Evolutionary conservation across 371 early-diverging fungal genomes (phyloP), one percentile per base, ranked within the genome.

Genomic region (Smittium mucronatum): DNA sequence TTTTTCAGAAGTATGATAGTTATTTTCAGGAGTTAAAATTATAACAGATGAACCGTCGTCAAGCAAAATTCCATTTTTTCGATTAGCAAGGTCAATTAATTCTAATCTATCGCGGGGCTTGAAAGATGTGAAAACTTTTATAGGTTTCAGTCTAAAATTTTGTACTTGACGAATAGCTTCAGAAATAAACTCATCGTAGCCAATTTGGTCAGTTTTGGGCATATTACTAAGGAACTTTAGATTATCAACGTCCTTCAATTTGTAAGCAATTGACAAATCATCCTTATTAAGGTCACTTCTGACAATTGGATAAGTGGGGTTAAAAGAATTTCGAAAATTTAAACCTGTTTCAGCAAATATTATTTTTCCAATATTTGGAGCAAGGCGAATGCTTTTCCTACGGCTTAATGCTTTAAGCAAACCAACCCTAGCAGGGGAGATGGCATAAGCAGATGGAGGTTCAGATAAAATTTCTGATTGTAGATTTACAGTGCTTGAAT

Each of bases 391-490:
- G 71, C 79, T 79, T 58, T 79, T 79, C 15, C 79, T 70, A 29
- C 79, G 74, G 58, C 80, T 75, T 11, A 79, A 75, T 0, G 79
- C 79, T 17, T 77, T 74, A 57, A 79, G 69, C 60, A 79, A 70
- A 67, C 77, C 75, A 31, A 77, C 77, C 2, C 79, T 80, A 33
- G 79, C 79, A 1, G 79, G 79, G 26, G 79, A 79, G 2, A 78
- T 78, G n/a, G 71, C 61, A 2, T 58, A 34, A 2, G 64, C 36
- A 33, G 57, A 34, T 26, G 64, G 64, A 33, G 36, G 63, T 26
- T 61, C 33, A 11, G 63, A 61, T 33, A 61, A 28, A 61, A 30
- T 36, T 64, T 36, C 64, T 16, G 35, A 8, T 58, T 63, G 63
- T 31, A 34, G 36, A 65, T n/a, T 36, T 15, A 35, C 68, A 2